phyloP scores from a whole-genome alignment of 2,329 filamentous ascomycete genomes.

The Colletotrichum paranaense region DNA sequence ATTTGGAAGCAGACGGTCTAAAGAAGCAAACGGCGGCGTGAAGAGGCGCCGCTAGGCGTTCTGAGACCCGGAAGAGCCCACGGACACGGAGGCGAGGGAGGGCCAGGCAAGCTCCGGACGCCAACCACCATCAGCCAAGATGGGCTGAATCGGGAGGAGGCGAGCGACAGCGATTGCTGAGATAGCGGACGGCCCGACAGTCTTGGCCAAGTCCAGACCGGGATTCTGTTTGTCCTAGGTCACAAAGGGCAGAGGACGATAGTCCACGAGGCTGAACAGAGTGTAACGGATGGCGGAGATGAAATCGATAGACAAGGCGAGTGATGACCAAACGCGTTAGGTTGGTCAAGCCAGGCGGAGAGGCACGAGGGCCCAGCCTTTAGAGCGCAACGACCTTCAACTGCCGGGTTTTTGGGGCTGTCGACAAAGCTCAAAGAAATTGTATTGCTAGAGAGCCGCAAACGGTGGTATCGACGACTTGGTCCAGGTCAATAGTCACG shows the following conservation, averaged over 20 bases:
- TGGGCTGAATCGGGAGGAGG: neutral
- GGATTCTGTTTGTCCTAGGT: neutral
- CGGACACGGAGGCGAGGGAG: neutral
- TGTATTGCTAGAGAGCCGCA: neutral
- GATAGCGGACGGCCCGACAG: neutral
- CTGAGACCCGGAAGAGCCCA: neutral
- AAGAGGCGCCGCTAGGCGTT: slow-evolving; percentile 10
- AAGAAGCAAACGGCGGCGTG: neutral
- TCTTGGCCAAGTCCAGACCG: slow-evolving; percentile 2
- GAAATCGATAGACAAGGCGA: slow-evolving; percentile 10
- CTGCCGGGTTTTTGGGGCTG: neutral
- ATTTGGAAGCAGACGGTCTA: neutral
- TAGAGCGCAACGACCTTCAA: neutral
- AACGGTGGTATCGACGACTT: neutral
- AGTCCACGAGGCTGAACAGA: slow-evolving; percentile 4
- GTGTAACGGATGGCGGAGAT: slow-evolving; percentile 8
- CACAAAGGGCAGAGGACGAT: neutral
- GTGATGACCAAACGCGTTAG: slow-evolving; percentile 1
- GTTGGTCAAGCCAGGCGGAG: neutral
- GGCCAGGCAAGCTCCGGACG: neutral
- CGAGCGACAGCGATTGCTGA: neutral
- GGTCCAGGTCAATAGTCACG: neutral
- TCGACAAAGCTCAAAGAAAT: slow-evolving; percentile 14
- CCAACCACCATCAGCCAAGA: neutral
- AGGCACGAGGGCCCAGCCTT: neutral